A percentile compares a stretch with the other conserved stretches of the same genome.
Evolutionary conservation across 1,284 basidiomycete species (phyloP).

Genomic region (Ustilago cynodontis): DNA sequence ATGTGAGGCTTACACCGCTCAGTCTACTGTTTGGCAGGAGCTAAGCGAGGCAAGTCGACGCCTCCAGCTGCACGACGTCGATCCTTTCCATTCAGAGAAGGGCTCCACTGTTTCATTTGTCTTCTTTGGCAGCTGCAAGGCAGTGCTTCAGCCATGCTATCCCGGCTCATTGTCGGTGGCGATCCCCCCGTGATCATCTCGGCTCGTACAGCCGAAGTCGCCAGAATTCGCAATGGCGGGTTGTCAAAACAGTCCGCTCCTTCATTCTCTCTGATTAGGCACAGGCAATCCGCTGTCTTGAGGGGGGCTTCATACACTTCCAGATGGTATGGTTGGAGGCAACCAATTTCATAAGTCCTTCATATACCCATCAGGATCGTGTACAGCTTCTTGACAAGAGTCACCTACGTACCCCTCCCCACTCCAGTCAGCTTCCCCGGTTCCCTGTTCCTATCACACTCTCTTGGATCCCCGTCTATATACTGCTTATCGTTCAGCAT

Average conservation of each 20-base stretch:
- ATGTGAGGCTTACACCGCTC: background rate
- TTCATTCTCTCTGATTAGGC: background rate
- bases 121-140: conserved; percentile 9
- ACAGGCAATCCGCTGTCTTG: background rate
- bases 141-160: background rate
- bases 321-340: background rate
- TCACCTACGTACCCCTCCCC: background rate
- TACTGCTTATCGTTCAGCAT: background rate
- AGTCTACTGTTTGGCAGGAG: background rate
- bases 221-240: background rate
- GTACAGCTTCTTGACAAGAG: background rate
- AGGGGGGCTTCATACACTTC: no score
- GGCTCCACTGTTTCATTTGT: conserved; percentile 23
- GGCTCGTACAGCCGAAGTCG: conserved; percentile 8
- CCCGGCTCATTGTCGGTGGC: conserved; percentile 1
- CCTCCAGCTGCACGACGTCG: conserved; percentile 23
- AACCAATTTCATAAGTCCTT: background rate
- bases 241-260: conserved; percentile 12
- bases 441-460: background rate
- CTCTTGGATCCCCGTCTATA: background rate
- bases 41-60: conserved; percentile 12
- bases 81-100: conserved; percentile 36
- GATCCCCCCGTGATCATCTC: conserved; percentile 3
- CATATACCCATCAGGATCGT: background rate
- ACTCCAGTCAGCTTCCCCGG: background rate